phyloP scores from a whole-genome alignment of 768 basidiomycete species.

The Lactifluus subvellereus region DNA sequence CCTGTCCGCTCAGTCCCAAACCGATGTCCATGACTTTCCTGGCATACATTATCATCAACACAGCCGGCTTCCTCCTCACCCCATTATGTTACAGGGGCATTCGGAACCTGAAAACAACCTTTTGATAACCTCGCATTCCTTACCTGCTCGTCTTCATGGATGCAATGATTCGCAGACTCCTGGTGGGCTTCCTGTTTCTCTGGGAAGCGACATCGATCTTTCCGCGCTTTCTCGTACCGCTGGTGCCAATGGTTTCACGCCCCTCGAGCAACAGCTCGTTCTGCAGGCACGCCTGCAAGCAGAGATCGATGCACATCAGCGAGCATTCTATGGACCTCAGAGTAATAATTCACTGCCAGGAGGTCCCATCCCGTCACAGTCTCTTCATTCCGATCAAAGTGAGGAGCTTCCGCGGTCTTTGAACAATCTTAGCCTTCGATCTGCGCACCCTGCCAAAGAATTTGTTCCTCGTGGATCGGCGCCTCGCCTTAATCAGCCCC shows the following conservation, averaged over 20 bases:
- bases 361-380: background rate
- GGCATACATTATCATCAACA: constrained; percentile 5
- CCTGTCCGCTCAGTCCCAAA: constrained; percentile 13
- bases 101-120: background rate
- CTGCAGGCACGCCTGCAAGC: constrained; percentile 22
- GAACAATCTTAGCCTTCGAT: constrained; percentile 17
- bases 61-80: constrained; percentile 23
- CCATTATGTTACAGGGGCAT: constrained; percentile 14
- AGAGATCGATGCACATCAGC: constrained; percentile 20
- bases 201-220: constrained; percentile 23
- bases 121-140: constrained; percentile 5
- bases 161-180: background rate
- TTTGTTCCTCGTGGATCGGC: constrained; percentile 22
- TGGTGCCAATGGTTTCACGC: constrained; percentile 21
- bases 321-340: constrained; percentile 18
- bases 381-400: constrained; percentile 5
- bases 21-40: background rate
- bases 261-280: constrained; percentile 25
- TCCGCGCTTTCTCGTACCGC: constrained; percentile 21
- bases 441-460: constrained; percentile 19
- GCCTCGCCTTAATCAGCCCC: constrained; percentile 7
- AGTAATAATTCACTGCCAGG: constrained; percentile 2
- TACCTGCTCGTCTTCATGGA: constrained; percentile 16
- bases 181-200: background rate
- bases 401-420: constrained; percentile 14